phyloP scores from a whole-genome alignment of 176 grass and related monocot genomes.

The Oryza glumipatula region DNA sequence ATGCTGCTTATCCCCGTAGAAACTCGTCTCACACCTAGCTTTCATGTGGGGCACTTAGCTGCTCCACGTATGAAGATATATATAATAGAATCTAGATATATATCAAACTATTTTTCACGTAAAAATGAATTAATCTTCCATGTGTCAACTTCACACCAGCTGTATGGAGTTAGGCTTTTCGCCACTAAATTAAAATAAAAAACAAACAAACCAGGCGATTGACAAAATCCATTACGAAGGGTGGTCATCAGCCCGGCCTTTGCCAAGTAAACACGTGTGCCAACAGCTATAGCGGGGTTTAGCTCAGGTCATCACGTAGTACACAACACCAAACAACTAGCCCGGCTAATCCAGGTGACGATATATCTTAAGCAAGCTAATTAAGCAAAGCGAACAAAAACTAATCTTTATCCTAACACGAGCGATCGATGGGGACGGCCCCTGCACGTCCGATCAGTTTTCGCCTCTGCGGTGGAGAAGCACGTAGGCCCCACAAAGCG shows the following conservation, averaged over 20 bases:
- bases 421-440: conserved; percentile 19
- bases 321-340: background rate
- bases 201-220: background rate
- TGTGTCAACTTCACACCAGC: background rate
- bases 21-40: background rate
- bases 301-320: background rate
- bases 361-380: conserved; percentile 4
- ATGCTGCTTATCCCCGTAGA: conserved; percentile 21
- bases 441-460: conserved; percentile 2
- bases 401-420: conserved; percentile 42
- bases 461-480: conserved; percentile 15
- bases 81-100: background rate
- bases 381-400: background rate
- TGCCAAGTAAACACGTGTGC: background rate
- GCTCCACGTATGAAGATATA: conserved; percentile 10
- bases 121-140: background rate
- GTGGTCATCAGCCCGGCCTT: background rate
- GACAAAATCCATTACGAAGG: background rate
- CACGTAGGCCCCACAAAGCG: conserved; percentile 22
- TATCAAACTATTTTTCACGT: background rate
- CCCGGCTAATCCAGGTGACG: background rate
- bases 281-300: background rate
- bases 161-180: background rate
- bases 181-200: conserved; percentile 1
- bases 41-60: background rate